These are phyloP conservation scores for Cladophialophora chaetospira DNA, from an alignment of 2,329 filamentous ascomycete genomes.

Conservation along the genomic window DNA sequence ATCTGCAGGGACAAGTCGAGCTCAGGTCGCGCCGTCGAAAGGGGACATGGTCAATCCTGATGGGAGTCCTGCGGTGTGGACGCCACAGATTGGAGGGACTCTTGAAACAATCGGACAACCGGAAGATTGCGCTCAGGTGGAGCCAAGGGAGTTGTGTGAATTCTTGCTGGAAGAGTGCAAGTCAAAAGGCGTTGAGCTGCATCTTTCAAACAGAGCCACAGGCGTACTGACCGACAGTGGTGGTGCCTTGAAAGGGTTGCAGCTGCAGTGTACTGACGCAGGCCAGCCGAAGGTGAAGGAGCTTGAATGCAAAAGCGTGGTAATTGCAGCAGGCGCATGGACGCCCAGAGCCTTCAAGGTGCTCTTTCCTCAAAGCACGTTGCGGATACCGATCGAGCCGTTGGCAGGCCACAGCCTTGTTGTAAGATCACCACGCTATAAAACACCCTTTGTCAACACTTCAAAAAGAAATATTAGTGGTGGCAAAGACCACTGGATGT, in stretches of 20 bases:
- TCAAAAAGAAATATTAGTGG: constrained; percentile 28
- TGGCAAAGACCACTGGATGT: constrained; percentile 48
- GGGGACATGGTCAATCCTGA: constrained; percentile 38
- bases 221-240: constrained; percentile 55
- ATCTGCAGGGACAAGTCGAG: constrained; percentile 63
- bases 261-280: constrained; percentile 39
- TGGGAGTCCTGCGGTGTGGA: constrained; percentile 61
- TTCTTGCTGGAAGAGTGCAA: constrained; percentile 64
- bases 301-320: constrained; percentile 64
- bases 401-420: constrained; percentile 74
- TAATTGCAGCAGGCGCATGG: constrained; percentile 73
- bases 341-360: constrained; percentile 64
- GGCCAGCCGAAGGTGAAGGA: constrained; percentile 34
- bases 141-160: constrained; percentile 66
- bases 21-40: constrained; percentile 49
- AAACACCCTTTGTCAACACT: constrained; percentile 28
- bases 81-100: constrained; percentile 54
- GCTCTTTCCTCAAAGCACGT: constrained; percentile 62
- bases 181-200: constrained; percentile 64
- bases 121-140: constrained; percentile 65
- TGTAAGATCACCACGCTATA: constrained; percentile 59
- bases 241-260: constrained; percentile 53
- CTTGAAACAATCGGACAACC: constrained; percentile 65
- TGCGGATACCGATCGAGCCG: constrained; percentile 59
- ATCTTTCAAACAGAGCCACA: constrained; percentile 63